Base-by-base conservation (phyloP, 306 rosid genomes). In the Trifolium repens region DNA sequence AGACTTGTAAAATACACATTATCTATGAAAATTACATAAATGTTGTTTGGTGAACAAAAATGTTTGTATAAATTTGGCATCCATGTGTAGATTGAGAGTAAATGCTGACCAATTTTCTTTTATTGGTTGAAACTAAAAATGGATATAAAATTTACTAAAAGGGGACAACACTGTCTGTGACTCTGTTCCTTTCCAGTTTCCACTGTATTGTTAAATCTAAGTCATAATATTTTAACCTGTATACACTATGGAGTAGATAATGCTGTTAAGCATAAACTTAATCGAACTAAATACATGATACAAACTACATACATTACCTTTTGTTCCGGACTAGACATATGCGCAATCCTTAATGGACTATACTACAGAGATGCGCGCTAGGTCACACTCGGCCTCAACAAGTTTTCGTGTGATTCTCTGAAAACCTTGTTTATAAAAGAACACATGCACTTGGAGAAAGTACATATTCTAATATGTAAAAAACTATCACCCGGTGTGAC, bases 221-320 rank as follows among this genome's bases (percentile, higher is more conserved):
- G 11, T n/a, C 24, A 7, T 52, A n/a, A 52, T 3, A 52, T 13
- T 5, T 5, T 47, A 14, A 47, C 54, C 17, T 47, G 54, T 13
- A 4, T 47, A 13, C 54, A 47, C 19, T n/a, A 47, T 47, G 54
- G 19, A 0, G 54, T 47, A 47, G 14, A n/a, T 47, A 16, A 69
- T 27, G 55, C 32, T 15, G 65, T 64, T 50, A 8, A 39, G n/a
- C 32, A 75, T 71, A 43, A 54, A 17, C 13, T 8, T 17, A 75
- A 57, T 69, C 32, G 50, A 75, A 47, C 24, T 15, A 19, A 44
- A n/a, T 6, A 3, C 13, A 26, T 2, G 4, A 8, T 32, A 32
- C 35, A 4, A 6, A 4, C 35, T 32, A 19, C 39, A 55, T 24
- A 62, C 35, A 15, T 71, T 67, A 66, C 15, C 50, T 59, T 66